Conservation (phyloP, 345 rosid genomes). For the Gossypium bickii region DNA sequence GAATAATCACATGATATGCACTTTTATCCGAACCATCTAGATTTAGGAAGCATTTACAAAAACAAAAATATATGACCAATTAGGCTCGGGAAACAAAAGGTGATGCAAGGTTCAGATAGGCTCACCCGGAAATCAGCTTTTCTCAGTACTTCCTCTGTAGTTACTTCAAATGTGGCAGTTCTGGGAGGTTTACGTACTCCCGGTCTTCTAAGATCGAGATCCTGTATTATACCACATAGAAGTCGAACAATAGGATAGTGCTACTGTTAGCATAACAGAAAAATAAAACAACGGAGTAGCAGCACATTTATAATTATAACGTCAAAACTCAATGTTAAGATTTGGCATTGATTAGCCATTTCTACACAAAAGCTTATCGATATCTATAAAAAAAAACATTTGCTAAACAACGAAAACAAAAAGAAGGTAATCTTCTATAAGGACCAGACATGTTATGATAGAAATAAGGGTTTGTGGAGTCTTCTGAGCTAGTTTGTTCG, state of each 20-base stretch:
- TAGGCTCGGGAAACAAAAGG: neutral
- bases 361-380: neutral
- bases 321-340: neutral
- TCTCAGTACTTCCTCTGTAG: constrained; percentile 56
- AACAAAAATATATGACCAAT: neutral
- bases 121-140: constrained; percentile 88
- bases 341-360: neutral
- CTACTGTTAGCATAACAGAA: neutral
- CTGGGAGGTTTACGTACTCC: constrained; percentile 25
- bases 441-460: neutral
- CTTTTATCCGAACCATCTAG: neutral
- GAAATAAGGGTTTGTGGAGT: neutral
- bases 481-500: neutral
- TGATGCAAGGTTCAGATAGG: constrained; percentile 1
- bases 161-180: constrained; percentile 39
- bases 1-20: neutral
- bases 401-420: neutral
- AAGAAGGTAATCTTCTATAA: neutral
- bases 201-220: constrained; percentile 51
- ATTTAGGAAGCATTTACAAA: neutral
- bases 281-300: neutral
- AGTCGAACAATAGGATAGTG: neutral
- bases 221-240: constrained; percentile 34
- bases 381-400: neutral
- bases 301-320: neutral